Percentiles rank a stretch among this genome's conserved stretches.
phyloP scores from a whole-genome alignment of 352 stramenopile species.

The Phytopythium aichiense region DNA sequence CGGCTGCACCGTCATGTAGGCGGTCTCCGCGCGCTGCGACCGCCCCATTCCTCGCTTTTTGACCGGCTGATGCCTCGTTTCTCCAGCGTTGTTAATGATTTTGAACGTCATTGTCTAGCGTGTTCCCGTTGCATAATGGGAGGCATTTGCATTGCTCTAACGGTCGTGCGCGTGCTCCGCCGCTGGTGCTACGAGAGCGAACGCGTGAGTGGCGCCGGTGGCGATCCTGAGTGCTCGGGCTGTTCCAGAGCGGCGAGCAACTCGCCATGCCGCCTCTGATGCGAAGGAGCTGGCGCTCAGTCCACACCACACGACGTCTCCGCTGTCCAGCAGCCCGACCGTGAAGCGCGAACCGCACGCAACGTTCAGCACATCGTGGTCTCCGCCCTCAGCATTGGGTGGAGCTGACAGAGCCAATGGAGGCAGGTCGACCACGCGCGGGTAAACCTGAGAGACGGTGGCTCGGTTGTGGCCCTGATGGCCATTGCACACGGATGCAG shows the following conservation, averaged over 20 bases:
- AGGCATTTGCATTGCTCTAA: background rate
- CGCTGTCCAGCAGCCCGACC: slow-evolving; percentile 33
- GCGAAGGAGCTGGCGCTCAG: background rate
- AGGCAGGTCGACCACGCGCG: slow-evolving; percentile 37
- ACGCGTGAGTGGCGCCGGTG: background rate
- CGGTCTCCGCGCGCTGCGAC: background rate
- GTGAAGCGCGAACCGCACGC: slow-evolving; percentile 53
- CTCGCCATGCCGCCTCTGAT: background rate
- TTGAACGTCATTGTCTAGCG: background rate
- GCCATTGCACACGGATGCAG: background rate
- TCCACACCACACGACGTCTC: slow-evolving; percentile 56
- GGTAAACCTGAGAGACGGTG: slow-evolving; percentile 26
- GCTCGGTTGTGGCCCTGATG: background rate
- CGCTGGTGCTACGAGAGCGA: background rate
- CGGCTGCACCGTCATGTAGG: slow-evolving; percentile 68
- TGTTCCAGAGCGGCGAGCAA: background rate
- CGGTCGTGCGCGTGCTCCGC: background rate
- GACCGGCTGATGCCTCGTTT: slow-evolving; percentile 1
- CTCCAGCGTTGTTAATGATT: background rate
- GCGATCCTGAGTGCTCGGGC: background rate
- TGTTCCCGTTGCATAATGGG: background rate
- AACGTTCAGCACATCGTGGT: slow-evolving; percentile 27
- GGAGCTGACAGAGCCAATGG: slow-evolving; percentile 11
- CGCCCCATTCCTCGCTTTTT: background rate
- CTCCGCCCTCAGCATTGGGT: slow-evolving; percentile 11